Conservation (phyloP, 164 flowering plant species). For the Amborella trichopoda region DNA sequence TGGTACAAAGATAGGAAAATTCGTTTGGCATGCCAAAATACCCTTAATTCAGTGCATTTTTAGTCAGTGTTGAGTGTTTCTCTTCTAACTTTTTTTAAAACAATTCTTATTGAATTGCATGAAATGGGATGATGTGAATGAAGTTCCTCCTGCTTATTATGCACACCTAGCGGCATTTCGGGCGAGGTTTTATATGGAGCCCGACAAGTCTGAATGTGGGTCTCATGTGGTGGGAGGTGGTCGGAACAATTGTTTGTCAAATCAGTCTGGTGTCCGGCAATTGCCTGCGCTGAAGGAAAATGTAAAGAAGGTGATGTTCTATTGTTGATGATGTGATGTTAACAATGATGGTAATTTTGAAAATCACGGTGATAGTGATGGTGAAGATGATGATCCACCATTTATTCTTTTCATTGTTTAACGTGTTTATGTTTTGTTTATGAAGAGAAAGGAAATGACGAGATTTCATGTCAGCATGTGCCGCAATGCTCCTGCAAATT, state of each 20-base stretch:
- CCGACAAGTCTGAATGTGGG: constrained; percentile 29
- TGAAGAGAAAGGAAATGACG: no score
- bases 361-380: no score
- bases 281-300: constrained; percentile 45
- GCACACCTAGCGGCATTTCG: constrained; percentile 74
- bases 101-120: neutral
- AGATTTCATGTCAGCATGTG: no score
- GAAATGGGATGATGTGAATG: constrained; percentile 3
- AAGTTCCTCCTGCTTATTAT: constrained; percentile 90
- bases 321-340: constrained; percentile 28
- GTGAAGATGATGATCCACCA: no score
- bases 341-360: no score
- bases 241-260: constrained; percentile 8
- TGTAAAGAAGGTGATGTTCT: constrained; percentile 71
- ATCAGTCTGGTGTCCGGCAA: constrained; percentile 4
- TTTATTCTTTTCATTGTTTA: no score
- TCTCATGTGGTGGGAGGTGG: constrained; percentile 15
- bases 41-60: no score
- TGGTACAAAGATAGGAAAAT: no score
- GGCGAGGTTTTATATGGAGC: constrained; percentile 56
- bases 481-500: no score
- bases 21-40: no score
- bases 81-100: neutral
- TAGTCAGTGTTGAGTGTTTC: no score
- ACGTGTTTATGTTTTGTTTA: no score